Evolutionary conservation across 192 early-diverging fungal genomes (phyloP).

Genomic region (Rhizophagus clarus): DNA sequence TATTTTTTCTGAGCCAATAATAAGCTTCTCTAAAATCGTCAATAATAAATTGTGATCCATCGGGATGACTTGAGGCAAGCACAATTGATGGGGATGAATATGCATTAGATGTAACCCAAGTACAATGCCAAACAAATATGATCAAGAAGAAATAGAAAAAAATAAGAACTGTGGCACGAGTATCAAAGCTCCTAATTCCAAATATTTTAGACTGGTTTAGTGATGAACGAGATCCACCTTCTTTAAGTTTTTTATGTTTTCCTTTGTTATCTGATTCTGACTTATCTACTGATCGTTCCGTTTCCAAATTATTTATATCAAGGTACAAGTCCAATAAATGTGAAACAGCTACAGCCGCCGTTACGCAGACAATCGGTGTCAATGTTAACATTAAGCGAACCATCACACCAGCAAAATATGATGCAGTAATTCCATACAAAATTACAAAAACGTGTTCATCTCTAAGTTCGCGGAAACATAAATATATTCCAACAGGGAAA

Average conservation of each 20-base stretch:
- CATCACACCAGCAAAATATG: slow-evolving; percentile 99
- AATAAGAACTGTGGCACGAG: slow-evolving; percentile 60
- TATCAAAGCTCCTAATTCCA: slow-evolving; percentile 52
- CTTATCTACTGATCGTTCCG: slow-evolving; percentile 12
- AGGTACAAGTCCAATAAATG: slow-evolving; percentile 87
- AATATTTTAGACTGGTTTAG: slow-evolving; percentile 38
- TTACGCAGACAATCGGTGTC: slow-evolving; percentile 96
- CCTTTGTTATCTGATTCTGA: slow-evolving; percentile 21
- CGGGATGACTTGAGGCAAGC: slow-evolving; percentile 80
- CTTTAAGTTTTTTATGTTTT: slow-evolving; percentile 2
- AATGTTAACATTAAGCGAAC: slow-evolving; percentile 98
- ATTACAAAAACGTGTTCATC: slow-evolving; percentile 99
- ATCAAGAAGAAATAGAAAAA: slow-evolving; percentile 74
- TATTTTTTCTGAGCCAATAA: slow-evolving; percentile 99
- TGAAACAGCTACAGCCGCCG: slow-evolving; percentile 89
- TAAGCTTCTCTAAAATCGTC: slow-evolving; percentile 99
- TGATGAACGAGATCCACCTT: background rate
- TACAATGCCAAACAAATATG: slow-evolving; percentile 96
- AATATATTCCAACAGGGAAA: slow-evolving; percentile 96
- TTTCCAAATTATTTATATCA: slow-evolving; percentile 33
- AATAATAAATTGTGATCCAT: slow-evolving; percentile 95
- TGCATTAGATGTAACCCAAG: slow-evolving; percentile 96
- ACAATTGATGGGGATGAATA: slow-evolving; percentile 99
- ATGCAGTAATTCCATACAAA: slow-evolving; percentile 94
- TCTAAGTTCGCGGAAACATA: slow-evolving; percentile 91